Conservation (phyloP, 352 stramenopile genomes). For the Sclerospora graminicola region DNA sequence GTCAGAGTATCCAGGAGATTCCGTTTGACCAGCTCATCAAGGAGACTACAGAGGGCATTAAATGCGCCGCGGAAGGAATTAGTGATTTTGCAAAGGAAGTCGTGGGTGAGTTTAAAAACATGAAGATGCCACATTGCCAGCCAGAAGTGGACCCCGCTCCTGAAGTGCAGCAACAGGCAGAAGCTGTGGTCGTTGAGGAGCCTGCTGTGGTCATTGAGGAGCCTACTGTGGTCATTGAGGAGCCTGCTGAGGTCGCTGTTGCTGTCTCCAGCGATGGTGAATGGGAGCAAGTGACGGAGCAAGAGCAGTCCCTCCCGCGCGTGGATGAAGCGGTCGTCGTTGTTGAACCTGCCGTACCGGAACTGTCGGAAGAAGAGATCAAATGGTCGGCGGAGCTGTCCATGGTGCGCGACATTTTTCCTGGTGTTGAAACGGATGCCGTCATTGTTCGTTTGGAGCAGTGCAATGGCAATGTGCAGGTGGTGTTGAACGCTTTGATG, state of each 20-base stretch:
- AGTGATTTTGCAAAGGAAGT: conserved; percentile 69
- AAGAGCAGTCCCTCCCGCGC: conserved; percentile 15
- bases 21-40: conserved; percentile 77
- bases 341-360: conserved; percentile 22
- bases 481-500: conserved; percentile 77
- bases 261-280: conserved; percentile 38
- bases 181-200: conserved; percentile 21
- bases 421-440: conserved; percentile 29
- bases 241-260: conserved; percentile 7
- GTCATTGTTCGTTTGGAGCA: conserved; percentile 65
- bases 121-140: conserved; percentile 19
- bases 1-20: conserved; percentile 64
- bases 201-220: conserved; percentile 7
- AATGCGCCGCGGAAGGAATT: conserved; percentile 62
- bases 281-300: conserved; percentile 55
- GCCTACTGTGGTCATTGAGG: conserved; percentile 1
- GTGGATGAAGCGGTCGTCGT: conserved; percentile 30
- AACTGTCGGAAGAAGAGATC: conserved; percentile 51
- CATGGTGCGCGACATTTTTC: conserved; percentile 73
- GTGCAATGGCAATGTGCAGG: conserved; percentile 71
- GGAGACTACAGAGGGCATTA: conserved; percentile 69
- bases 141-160: conserved; percentile 22
- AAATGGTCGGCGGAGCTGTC: conserved; percentile 67
- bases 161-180: conserved; percentile 18
- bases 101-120: conserved; percentile 58